A percentile compares a stretch with the other conserved stretches of the same genome.
phyloP scores from a whole-genome alignment of 257 asterid species.

The Craterostigma plantagineum region DNA sequence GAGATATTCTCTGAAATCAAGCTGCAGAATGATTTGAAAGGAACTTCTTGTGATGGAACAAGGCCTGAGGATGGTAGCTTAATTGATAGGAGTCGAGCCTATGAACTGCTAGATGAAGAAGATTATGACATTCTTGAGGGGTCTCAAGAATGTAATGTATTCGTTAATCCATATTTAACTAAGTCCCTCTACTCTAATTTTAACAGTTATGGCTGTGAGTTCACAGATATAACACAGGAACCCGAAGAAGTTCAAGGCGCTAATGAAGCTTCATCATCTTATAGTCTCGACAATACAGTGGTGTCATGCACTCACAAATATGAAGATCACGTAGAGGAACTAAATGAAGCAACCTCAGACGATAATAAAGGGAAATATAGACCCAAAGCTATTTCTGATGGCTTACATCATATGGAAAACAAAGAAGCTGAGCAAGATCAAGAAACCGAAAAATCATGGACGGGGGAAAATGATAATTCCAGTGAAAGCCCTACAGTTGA shows the following conservation, averaged over 20 bases:
- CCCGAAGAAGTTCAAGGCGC: too few relatives aligned
- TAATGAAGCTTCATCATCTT: too few relatives aligned
- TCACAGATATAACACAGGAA: too few relatives aligned
- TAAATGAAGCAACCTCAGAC: conserved; percentile 2
- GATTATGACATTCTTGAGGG: too few relatives aligned
- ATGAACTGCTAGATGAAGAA: neutral
- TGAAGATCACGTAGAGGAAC: too few relatives aligned
- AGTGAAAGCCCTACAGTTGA: conserved; percentile 2
- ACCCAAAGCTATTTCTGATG: conserved; percentile 12
- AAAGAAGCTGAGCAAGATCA: conserved; percentile 15
- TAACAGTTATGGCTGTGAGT: too few relatives aligned
- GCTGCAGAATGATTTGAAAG: conserved; percentile 12
- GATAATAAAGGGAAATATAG: conserved; percentile 16
- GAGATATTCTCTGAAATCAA: conserved; percentile 17
- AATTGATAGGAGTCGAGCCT: conserved; percentile 8
- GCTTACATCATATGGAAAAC: conserved; percentile 12
- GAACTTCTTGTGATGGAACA: conserved; percentile 14
- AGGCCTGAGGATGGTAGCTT: conserved; percentile 8
- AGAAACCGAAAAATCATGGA: conserved; percentile 18
- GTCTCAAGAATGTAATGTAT: too few relatives aligned
- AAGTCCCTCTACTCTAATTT: too few relatives aligned
- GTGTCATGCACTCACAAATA: too few relatives aligned
- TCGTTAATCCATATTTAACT: too few relatives aligned
- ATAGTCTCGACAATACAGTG: too few relatives aligned
- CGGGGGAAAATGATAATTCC: conserved; percentile 17